These are phyloP conservation scores for Calonectria naviculata DNA, from an alignment of 2,329 filamentous ascomycete genomes.

Conservation along the genomic window DNA sequence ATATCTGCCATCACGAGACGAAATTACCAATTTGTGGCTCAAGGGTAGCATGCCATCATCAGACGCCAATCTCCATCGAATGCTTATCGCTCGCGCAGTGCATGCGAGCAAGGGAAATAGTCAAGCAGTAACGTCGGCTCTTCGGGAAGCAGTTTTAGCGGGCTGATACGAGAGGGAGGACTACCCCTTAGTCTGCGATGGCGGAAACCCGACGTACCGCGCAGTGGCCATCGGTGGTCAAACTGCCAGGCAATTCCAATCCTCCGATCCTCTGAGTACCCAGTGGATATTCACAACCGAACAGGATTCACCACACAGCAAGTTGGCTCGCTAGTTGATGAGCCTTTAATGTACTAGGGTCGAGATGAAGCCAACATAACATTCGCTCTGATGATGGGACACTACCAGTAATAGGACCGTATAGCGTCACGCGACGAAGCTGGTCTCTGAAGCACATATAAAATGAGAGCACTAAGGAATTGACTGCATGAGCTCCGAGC, in stretches of 20 bases:
- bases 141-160: conserved; percentile 49
- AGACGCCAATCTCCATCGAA: conserved; percentile 44
- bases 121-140: conserved; percentile 44
- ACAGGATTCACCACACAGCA: too few species aligned
- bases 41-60: conserved; percentile 73
- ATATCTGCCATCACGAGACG: conserved; percentile 87
- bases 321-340: too few species aligned
- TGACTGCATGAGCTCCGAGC: too few species aligned
- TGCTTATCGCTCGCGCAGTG: conserved; percentile 52
- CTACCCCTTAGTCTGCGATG: not conserved
- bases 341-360: too few species aligned
- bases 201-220: not conserved
- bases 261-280: too few species aligned
- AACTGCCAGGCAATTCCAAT: too few species aligned
- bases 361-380: too few species aligned
- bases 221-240: too few species aligned
- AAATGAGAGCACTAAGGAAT: too few species aligned
- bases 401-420: too few species aligned
- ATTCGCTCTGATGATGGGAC: too few species aligned
- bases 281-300: too few species aligned
- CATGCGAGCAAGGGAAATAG: conserved; percentile 53
- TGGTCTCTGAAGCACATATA: not conserved
- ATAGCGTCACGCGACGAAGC: not conserved
- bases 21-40: conserved; percentile 95
- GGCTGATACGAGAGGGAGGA: conserved; percentile 20